Evolutionary conservation across 208 protist species (phyloP).

Genomic region (Angomonas ambiguus): DNA sequence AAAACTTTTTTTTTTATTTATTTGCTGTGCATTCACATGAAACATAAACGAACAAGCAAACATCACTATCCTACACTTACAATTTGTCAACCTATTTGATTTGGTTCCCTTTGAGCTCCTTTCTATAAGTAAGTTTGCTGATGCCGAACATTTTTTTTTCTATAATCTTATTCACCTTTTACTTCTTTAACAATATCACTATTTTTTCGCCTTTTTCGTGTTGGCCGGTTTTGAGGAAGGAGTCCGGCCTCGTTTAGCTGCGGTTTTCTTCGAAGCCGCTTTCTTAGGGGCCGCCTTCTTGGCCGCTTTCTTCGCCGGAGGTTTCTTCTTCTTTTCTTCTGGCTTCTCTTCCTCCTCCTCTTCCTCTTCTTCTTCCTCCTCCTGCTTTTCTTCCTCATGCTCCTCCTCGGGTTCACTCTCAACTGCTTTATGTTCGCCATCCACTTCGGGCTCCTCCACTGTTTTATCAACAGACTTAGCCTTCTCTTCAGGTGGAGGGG

Average conservation of each 20-base stretch:
- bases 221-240: constrained; percentile 31
- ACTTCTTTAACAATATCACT: too few species aligned
- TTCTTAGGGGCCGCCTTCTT: constrained; percentile 12
- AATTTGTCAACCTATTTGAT: too few species aligned
- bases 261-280: constrained; percentile 11
- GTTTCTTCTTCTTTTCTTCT: constrained; percentile 21
- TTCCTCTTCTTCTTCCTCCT: constrained; percentile 12
- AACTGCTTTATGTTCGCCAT: constrained; percentile 14
- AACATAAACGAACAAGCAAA: too few species aligned
- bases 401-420: constrained; percentile 18
- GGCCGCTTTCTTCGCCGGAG: background rate
- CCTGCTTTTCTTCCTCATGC: constrained; percentile 15
- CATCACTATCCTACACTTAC: too few species aligned
- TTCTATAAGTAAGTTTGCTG: too few species aligned
- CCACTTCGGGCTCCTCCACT: constrained; percentile 18
- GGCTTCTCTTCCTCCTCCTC: constrained; percentile 23
- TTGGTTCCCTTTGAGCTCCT: too few species aligned
- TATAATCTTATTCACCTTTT: too few species aligned
- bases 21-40: too few species aligned
- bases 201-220: constrained; percentile 54
- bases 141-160: too few species aligned
- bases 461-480: too few species aligned
- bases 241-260: constrained; percentile 28
- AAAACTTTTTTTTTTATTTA: background rate
- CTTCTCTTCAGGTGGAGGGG: background rate